phyloP scores from a whole-genome alignment of 306 rosid species.

The Senna siamea region DNA sequence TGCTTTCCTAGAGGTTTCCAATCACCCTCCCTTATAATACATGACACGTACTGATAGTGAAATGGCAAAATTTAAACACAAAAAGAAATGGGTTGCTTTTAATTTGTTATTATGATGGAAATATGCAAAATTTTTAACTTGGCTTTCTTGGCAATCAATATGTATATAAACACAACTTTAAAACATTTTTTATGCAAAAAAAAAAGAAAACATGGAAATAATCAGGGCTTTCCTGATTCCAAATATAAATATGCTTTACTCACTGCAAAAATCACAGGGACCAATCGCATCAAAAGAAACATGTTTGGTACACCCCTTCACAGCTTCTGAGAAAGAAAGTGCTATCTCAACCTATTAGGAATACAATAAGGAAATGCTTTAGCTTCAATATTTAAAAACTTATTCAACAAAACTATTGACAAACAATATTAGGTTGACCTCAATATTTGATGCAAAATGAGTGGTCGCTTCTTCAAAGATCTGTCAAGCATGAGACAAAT shows the following conservation, averaged over 20 bases:
- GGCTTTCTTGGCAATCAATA: constrained; percentile 9
- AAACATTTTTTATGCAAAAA: constrained; percentile 27
- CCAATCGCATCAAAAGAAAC: constrained; percentile 72
- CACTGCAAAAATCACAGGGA: constrained; percentile 86
- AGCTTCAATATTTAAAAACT: constrained; percentile 34
- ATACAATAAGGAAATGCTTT: constrained; percentile 37
- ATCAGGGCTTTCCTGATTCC: constrained; percentile 21
- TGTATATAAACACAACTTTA: constrained; percentile 24
- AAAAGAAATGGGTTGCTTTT: neutral
- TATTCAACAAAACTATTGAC: constrained; percentile 25
- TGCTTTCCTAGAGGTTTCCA: neutral
- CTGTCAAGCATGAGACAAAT: constrained; percentile 53
- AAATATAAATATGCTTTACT: constrained; percentile 47
- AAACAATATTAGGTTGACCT: constrained; percentile 56
- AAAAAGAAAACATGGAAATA: constrained; percentile 14
- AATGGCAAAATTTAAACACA: constrained; percentile 8
- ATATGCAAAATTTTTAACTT: constrained; percentile 3
- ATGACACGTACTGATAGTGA: constrained; percentile 14
- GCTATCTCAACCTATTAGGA: constrained; percentile 65
- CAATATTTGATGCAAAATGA: constrained; percentile 68
- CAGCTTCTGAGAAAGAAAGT: constrained; percentile 85
- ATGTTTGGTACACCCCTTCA: constrained; percentile 77
- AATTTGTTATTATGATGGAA: neutral
- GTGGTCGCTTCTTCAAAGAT: constrained; percentile 76
- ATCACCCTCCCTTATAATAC: constrained; percentile 22